Conservation (phyloP, 805 yeast species). For the Lachancea quebecensis region DNA sequence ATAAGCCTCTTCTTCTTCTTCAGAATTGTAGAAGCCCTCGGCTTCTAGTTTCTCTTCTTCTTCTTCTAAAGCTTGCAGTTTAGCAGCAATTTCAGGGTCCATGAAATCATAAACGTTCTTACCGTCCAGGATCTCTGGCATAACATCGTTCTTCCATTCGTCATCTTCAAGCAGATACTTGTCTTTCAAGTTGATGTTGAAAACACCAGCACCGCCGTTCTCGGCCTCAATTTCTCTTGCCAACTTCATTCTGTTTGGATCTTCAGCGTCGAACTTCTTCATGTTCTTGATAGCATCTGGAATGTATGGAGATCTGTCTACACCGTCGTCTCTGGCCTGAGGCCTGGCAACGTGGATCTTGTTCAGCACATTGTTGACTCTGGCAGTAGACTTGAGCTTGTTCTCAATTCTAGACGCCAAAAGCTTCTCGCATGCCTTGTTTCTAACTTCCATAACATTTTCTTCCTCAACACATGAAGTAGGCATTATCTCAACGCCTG, state of each 20-base stretch:
- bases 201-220: conserved; percentile 99
- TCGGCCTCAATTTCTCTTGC: conserved; percentile 88
- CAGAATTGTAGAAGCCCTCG: conserved; percentile 94
- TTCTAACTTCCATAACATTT: conserved; percentile 91
- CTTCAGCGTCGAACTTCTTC: conserved; percentile 67
- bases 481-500: conserved; percentile 88
- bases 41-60: conserved; percentile 91
- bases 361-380: conserved; percentile 83
- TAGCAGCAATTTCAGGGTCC: conserved; percentile 91
- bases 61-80: conserved; percentile 89
- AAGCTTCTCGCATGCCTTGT: conserved; percentile 94
- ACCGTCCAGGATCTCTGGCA: conserved; percentile 97
- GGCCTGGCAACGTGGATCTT: conserved; percentile 95
- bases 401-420: conserved; percentile 94
- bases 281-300: conserved; percentile 65
- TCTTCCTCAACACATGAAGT: conserved; percentile 92
- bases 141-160: conserved; percentile 93
- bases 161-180: conserved; percentile 89
- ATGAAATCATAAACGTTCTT: conserved; percentile 94
- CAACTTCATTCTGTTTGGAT: conserved; percentile 73
- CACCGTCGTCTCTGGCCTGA: conserved; percentile 69
- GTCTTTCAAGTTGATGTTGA: conserved; percentile 86
- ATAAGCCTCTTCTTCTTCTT: conserved; percentile 58
- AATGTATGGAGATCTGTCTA: conserved; percentile 69
- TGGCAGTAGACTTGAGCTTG: conserved; percentile 86